Percentiles rank a stretch among this genome's conserved stretches.
Evolutionary conservation across 371 early-diverging fungal genomes (phyloP).

Genomic region (Apophysomyces trapeziformis): DNA sequence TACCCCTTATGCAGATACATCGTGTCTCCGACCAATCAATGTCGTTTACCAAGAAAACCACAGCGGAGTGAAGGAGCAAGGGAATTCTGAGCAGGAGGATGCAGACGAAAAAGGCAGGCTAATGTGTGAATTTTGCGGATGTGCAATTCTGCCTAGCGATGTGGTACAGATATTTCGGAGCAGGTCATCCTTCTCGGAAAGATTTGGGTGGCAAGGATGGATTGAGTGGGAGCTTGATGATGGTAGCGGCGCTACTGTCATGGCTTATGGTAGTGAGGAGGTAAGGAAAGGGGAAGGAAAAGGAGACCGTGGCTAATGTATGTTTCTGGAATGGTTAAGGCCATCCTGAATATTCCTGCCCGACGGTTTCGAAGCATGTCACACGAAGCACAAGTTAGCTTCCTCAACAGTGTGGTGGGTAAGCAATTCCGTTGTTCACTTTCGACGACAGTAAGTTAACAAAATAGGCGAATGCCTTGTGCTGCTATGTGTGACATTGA

Average conservation of each 20-base stretch:
- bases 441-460: constrained; percentile 31
- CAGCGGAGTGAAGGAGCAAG: constrained; percentile 1
- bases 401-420: constrained; percentile 43
- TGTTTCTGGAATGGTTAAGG: constrained; percentile 19
- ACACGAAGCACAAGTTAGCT: constrained; percentile 32
- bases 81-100: constrained; percentile 12
- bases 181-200: constrained; percentile 15
- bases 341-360: constrained; percentile 34
- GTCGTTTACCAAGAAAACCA: not conserved
- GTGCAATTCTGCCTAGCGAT: constrained; percentile 21
- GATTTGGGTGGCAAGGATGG: constrained; percentile 25
- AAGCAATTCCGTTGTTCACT: constrained; percentile 37
- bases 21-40: constrained; percentile 23
- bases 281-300: constrained; percentile 17
- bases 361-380: constrained; percentile 37
- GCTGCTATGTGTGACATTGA: constrained; percentile 9
- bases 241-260: constrained; percentile 30
- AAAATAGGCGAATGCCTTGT: constrained; percentile 10
- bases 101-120: constrained; percentile 15
- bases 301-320: not conserved
- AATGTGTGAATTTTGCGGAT: constrained; percentile 39
- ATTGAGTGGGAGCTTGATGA: constrained; percentile 48
- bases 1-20: constrained; percentile 18
- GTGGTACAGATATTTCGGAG: constrained; percentile 32
- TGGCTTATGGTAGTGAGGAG: constrained; percentile 45